Evolutionary conservation across 176 grass and related monocot genomes (phyloP), one percentile per base, ranked within the genome.

Genomic region (Elaeis guineensis): DNA sequence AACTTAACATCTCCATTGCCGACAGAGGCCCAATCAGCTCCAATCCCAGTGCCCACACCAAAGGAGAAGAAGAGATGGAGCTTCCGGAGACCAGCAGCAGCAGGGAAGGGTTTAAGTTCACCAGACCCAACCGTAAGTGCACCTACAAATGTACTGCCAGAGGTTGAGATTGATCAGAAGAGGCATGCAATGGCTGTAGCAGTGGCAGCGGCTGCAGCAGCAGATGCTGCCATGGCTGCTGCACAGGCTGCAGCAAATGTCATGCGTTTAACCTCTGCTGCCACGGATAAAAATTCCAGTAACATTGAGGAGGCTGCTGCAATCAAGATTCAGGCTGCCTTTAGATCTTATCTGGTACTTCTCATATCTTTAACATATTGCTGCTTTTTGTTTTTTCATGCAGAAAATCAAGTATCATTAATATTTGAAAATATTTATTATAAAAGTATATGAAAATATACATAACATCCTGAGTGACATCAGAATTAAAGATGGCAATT

Each of bases 21-120:
- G 17, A 26, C 44, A 17, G 35, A 52, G 57, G n/a, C 49, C 20
- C 26, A 4, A 15, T 52, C 57, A 49, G 54, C 52, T 9, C 17
- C 62, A 17, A 57, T 57, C 8, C 54, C 74, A 24, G 62, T 2
- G 17, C 21, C 74, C 0, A 50, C 77, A 1, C 57, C 58, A 0
- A 81, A 71, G 57, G 83, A 76, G 75, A 83, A 91, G 61, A 97
- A 82, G 72, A 18, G 83, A 61, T 88, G 92, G 92, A 88, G 83
- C 72, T 97, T 90, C 67, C 55, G 83, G 44, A 72, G 87, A 16
- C 62, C 80, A 7, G 73, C 35, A 15, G 25, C 21, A 12, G 50
- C 17, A 0, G 72, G 60, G 22, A 73, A 39, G 59, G 49, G 62
- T 1, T 29, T 39, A 11, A 32, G 39, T 32, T 80, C 74, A 2